Conservation (phyloP, 1,284 basidiomycete species). For the Marasmius fiardii region DNA sequence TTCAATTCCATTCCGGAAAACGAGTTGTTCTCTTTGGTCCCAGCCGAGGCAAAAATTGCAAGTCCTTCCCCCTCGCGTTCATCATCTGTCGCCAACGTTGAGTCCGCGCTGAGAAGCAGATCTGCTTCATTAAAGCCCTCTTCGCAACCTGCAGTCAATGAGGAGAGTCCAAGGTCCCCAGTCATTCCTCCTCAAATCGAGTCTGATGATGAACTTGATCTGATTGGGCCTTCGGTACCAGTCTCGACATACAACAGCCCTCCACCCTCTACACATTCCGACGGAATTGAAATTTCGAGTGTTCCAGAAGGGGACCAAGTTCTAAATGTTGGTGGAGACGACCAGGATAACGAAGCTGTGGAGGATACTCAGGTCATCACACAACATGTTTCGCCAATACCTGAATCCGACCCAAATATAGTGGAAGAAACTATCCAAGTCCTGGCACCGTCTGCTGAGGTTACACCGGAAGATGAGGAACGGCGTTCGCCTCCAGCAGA, state of each 20-base stretch:
- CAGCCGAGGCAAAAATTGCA: constrained; percentile 2
- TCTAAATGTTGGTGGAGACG: not conserved
- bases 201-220: constrained; percentile 24
- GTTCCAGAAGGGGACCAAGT: constrained; percentile 1
- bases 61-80: not conserved
- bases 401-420: not conserved
- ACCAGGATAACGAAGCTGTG: not conserved
- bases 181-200: constrained; percentile 9
- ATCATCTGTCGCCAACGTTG: constrained; percentile 3
- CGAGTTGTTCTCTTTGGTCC: constrained; percentile 21
- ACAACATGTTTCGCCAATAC: not conserved
- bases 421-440: not conserved
- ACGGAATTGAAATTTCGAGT: constrained; percentile 5
- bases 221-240: constrained; percentile 20
- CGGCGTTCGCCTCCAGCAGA: too few relatives aligned
- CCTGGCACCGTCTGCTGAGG: not conserved
- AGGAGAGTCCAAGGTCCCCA: not conserved
- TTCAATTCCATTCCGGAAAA: constrained; percentile 28
- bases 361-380: not conserved
- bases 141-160: not conserved
- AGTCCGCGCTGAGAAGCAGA: constrained; percentile 4
- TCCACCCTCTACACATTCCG: not conserved
- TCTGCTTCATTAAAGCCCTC: constrained; percentile 1
- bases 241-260: not conserved
- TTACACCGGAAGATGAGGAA: not conserved